Evolutionary conservation across 116 monocot species (phyloP).

Genomic region (Zostera marina): DNA sequence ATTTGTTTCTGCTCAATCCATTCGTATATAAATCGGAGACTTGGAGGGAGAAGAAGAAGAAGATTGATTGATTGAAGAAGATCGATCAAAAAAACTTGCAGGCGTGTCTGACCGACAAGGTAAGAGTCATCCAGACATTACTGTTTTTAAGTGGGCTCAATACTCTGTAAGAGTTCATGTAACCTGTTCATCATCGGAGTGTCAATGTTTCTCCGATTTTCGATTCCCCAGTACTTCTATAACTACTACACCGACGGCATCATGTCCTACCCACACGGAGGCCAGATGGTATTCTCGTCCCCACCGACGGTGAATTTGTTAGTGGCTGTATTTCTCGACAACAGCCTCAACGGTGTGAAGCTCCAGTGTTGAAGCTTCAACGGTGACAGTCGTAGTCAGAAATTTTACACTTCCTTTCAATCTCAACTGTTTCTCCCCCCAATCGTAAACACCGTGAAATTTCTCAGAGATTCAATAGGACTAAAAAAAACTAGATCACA

Average conservation of each 20-base stretch:
- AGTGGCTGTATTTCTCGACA: constrained; percentile 57
- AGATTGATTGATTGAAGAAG: too few relatives aligned
- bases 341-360: constrained; percentile 67
- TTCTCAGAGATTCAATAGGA: too few relatives aligned
- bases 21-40: too few relatives aligned
- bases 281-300: constrained; percentile 88
- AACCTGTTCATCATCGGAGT: constrained; percentile 81
- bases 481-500: too few relatives aligned
- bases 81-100: too few relatives aligned
- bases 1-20: too few relatives aligned
- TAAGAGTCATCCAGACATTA: constrained; percentile 77
- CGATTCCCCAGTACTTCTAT: constrained; percentile 83
- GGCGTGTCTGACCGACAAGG: too few relatives aligned
- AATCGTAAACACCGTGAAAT: too few relatives aligned
- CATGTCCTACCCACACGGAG: constrained; percentile 58
- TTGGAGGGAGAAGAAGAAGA: too few relatives aligned
- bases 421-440: constrained; percentile 71
- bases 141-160: constrained; percentile 84
- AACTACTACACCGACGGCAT: constrained; percentile 37
- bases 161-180: constrained; percentile 27
- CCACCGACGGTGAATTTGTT: constrained; percentile 57
- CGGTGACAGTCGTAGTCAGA: constrained; percentile 56
- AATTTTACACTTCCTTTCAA: constrained; percentile 93
- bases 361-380: constrained; percentile 52
- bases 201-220: constrained; percentile 75